Evolutionary conservation across 2,329 filamentous ascomycete genomes (phyloP).

Genomic region (Fusarium pininemorale): DNA sequence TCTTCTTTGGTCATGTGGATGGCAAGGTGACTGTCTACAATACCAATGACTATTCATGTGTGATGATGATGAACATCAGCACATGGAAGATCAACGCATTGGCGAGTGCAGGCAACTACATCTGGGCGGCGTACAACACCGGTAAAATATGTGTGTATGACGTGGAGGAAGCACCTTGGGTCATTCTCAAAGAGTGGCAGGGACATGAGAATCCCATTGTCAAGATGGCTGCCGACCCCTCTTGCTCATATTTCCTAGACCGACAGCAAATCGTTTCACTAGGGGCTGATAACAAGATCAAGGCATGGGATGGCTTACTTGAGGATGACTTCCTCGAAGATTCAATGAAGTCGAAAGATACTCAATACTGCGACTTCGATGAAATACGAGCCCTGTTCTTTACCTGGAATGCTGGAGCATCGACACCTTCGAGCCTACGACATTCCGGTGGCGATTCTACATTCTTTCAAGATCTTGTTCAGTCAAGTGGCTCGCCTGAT

Average conservation of each 20-base stretch:
- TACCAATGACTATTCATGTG: conserved; percentile 75
- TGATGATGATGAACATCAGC: conserved; percentile 86
- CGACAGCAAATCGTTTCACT: conserved; percentile 86
- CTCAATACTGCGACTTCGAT: conserved; percentile 85
- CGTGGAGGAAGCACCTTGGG: conserved; percentile 82
- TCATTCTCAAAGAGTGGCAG: conserved; percentile 92
- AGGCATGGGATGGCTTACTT: conserved; percentile 90
- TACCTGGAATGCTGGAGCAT: conserved; percentile 98
- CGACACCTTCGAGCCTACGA: conserved; percentile 84
- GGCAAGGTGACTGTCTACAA: conserved; percentile 97
- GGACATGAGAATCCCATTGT: conserved; percentile 87
- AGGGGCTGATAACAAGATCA: conserved; percentile 85
- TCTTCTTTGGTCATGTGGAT: conserved; percentile 92
- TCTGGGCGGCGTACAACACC: conserved; percentile 96
- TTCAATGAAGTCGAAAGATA: conserved; percentile 85
- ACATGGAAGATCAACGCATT: conserved; percentile 95
- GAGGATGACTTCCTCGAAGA: conserved; percentile 94
- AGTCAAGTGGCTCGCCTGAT: conserved; percentile 81
- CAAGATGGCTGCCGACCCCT: conserved; percentile 78
- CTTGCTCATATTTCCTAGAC: conserved; percentile 86
- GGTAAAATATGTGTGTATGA: conserved; percentile 96
- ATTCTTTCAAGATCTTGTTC: conserved; percentile 84
- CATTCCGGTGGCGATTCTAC: conserved; percentile 74
- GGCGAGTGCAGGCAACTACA: conserved; percentile 78
- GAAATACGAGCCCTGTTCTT: conserved; percentile 82